phyloP scores from a whole-genome alignment of 495 filamentous ascomycete genomes.

The Aspergillus nanangensis region DNA sequence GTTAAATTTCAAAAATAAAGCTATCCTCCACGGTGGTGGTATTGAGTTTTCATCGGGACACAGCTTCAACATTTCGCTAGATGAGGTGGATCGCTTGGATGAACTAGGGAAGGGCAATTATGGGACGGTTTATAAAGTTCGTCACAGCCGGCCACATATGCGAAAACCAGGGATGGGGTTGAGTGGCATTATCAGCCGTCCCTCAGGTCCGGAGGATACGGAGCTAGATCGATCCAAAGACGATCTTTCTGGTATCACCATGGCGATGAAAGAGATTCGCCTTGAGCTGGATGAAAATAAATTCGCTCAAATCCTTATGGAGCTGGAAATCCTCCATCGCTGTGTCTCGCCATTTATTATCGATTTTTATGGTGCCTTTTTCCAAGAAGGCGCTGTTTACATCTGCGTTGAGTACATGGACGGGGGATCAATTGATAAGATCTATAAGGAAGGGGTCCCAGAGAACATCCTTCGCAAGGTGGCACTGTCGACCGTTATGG shows the following conservation, averaged over 20 bases:
- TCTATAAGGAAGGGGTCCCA: slow-evolving; percentile 90
- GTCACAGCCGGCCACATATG: slow-evolving; percentile 74
- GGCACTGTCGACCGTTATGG: slow-evolving; percentile 84
- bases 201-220: slow-evolving; percentile 23
- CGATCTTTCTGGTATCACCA: slow-evolving; percentile 65
- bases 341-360: slow-evolving; percentile 95
- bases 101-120: slow-evolving; percentile 98
- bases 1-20: slow-evolving; percentile 90
- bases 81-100: slow-evolving; percentile 91
- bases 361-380: slow-evolving; percentile 98
- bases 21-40: slow-evolving; percentile 78
- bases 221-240: slow-evolving; percentile 20
- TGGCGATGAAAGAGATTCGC: slow-evolving; percentile 99
- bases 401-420: slow-evolving; percentile 99
- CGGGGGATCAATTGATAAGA: slow-evolving; percentile 95
- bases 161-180: slow-evolving; percentile 78
- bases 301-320: slow-evolving; percentile 97
- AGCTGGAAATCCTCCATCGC: slow-evolving; percentile 92
- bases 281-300: slow-evolving; percentile 94
- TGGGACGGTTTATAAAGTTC: slow-evolving; percentile 94
- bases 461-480: slow-evolving; percentile 89
- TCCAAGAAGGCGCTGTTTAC: slow-evolving; percentile 97
- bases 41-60: slow-evolving; percentile 88
- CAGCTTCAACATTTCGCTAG: slow-evolving; percentile 89
- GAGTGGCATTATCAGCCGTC: slow-evolving; percentile 50